Base-by-base conservation (phyloP, 768 basidiomycete species). In the Naematelia encephala region DNA sequence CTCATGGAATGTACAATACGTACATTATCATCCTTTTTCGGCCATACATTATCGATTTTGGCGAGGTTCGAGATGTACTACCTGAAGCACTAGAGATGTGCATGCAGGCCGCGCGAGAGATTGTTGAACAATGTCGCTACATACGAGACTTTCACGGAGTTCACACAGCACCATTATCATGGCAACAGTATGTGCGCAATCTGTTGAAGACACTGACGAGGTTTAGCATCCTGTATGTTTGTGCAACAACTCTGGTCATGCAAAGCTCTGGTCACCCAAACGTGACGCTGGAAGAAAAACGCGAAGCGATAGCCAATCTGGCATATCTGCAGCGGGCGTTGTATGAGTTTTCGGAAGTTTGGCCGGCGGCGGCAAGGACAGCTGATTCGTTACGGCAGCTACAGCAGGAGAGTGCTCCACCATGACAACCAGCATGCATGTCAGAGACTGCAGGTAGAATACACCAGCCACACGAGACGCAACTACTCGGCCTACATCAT, bases 21-120 rank as follows among this genome's bases (percentile, higher is more conserved):
- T 46, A 46, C 23, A 23, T 46, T n/a, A 46, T 46, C 44, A n/a
- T 46, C 44, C 44, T 46, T 23, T 46, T 46, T 14, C 44, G 44
- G 4, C 44, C 44, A 23, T 46, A 46, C 14, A 46, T 46, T 23
- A 46, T 46, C 44, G 44, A 46, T 19, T 46, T 46, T 23, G 44
- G 44, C 14, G 44, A 23, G n/a, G 44, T 23, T n/a, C 44, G n/a
- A 4, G n/a, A 23, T 3, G n/a, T 46, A n/a, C n/a, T 46, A 3
- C 44, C 44, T 4, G 44, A 46, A 46, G 44, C 44, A n/a, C 44
- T 46, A 5, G 44, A 46, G 5, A n/a, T n/a, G n/a, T 46, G 44
- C 14, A 46, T 46, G n/a, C n/a, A n/a, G n/a, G 44, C 44, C 4
- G 23, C n/a, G n/a, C 4, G 44, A 4, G 44, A 46, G 44, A 46